Conservation (phyloP, 257 asterid genomes). For the Lycium barbarum region DNA sequence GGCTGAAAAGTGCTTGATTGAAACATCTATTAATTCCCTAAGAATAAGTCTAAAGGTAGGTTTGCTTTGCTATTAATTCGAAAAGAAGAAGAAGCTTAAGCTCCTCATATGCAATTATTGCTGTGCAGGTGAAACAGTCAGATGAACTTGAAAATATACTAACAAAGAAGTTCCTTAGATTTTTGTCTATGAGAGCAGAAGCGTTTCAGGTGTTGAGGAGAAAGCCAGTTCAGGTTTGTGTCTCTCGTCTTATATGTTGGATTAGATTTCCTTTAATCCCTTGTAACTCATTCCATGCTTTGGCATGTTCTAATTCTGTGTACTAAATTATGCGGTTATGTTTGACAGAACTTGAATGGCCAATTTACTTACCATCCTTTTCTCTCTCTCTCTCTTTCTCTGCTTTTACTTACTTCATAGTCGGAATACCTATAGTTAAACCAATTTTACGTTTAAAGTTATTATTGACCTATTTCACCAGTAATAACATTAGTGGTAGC, state of each 20-base stretch:
- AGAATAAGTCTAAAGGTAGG: conserved; percentile 97
- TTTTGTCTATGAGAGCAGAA: conserved; percentile 98
- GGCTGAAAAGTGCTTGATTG: conserved; percentile 97
- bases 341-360: neutral
- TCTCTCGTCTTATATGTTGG: conserved; percentile 31
- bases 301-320: conserved; percentile 1
- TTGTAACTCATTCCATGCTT: neutral
- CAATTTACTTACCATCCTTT: neutral
- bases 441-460: no score
- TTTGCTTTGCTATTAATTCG: neutral
- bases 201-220: conserved; percentile 98
- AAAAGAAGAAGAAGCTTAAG: neutral
- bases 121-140: conserved; percentile 84
- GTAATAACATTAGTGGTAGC: neutral
- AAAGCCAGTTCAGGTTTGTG: conserved; percentile 88
- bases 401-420: neutral
- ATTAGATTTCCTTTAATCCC: neutral
- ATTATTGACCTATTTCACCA: neutral
- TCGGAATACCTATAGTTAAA: neutral
- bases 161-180: conserved; percentile 93
- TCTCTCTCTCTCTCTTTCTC: neutral
- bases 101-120: conserved; percentile 31
- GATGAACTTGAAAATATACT: conserved; percentile 99
- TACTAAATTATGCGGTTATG: neutral
- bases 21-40: conserved; percentile 93